Evolutionary conservation across 2,329 filamentous ascomycete species (phyloP).

Genomic region (Botryotinia calthae): DNA sequence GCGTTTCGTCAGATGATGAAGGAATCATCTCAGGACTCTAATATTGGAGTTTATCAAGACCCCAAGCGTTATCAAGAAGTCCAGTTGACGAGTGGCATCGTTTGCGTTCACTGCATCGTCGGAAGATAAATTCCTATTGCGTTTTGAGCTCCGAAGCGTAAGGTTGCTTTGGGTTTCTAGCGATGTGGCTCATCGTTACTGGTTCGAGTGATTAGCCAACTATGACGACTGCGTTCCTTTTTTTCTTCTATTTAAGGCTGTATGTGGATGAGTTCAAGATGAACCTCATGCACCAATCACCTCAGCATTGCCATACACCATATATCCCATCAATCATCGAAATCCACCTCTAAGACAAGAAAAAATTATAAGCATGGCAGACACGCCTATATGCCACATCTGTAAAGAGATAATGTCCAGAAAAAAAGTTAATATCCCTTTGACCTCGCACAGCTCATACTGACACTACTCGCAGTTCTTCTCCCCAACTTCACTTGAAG

Average conservation of each 20-base stretch:
- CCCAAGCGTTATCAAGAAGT: background rate
- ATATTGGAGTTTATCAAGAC: background rate
- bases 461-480: background rate
- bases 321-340: background rate
- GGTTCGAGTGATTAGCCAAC: too few relatives aligned
- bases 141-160: background rate
- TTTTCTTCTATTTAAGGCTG: background rate
- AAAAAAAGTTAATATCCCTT: background rate
- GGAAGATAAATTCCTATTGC: background rate
- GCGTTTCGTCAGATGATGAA: background rate
- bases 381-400: background rate
- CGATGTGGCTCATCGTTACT: background rate
- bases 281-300: background rate
- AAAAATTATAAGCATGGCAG: background rate
- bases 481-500: rapidly evolving
- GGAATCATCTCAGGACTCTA: background rate
- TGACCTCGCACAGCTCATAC: background rate
- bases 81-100: too few relatives aligned
- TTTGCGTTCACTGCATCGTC: too few relatives aligned
- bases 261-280: background rate
- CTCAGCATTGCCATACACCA: background rate
- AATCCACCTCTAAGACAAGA: background rate
- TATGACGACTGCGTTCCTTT: too few relatives aligned
- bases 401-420: background rate
- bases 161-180: background rate